phyloP scores from a whole-genome alignment of 2,329 filamentous ascomycete genomes.

The Penicillium sp. region DNA sequence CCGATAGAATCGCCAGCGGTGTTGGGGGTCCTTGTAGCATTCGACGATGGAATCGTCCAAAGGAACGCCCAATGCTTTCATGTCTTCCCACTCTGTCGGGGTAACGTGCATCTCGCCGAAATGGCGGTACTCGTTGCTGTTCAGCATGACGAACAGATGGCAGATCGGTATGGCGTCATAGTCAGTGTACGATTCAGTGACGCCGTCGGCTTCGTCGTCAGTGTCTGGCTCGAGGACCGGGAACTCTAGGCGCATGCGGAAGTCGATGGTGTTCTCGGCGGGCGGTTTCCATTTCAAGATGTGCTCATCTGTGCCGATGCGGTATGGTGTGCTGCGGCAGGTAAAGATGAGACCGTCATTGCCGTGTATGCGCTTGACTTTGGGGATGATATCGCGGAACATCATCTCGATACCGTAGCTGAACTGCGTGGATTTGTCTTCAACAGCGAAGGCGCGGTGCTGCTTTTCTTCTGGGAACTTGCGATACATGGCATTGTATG shows the following conservation, averaged over 20 bases:
- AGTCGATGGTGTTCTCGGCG: constrained; percentile 93
- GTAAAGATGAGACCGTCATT: constrained; percentile 98
- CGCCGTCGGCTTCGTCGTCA: constrained; percentile 66
- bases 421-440: constrained; percentile 87
- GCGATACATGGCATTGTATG: constrained; percentile 72
- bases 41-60: constrained; percentile 89
- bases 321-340: constrained; percentile 84
- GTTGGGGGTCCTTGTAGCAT: constrained; percentile 75
- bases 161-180: constrained; percentile 78
- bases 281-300: constrained; percentile 99
- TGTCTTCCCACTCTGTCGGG: constrained; percentile 75
- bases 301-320: constrained; percentile 85
- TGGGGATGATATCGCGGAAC: constrained; percentile 83
- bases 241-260: constrained; percentile 77
- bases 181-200: constrained; percentile 66
- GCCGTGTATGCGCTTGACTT: constrained; percentile 72
- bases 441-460: constrained; percentile 75
- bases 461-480: constrained; percentile 71
- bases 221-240: constrained; percentile 68
- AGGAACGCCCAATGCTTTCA: constrained; percentile 73
- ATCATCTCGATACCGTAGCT: constrained; percentile 89
- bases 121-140: constrained; percentile 63
- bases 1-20: constrained; percentile 81
- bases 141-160: constrained; percentile 70
- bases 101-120: constrained; percentile 71